Base-by-base conservation (phyloP, 2,329 filamentous ascomycete species). In the Bipolaris cookei region DNA sequence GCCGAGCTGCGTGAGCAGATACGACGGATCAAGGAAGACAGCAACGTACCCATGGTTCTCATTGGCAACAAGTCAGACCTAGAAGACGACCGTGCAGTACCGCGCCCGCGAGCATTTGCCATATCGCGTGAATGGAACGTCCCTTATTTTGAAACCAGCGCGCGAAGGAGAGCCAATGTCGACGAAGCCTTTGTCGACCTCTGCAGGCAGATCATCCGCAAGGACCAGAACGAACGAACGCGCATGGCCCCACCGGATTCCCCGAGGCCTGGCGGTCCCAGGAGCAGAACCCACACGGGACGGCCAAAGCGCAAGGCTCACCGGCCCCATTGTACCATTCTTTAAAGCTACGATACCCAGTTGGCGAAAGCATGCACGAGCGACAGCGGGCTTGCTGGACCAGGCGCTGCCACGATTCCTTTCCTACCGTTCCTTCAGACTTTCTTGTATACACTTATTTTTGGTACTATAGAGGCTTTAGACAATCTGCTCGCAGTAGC, bases 11-110 rank as follows among this genome's bases (percentile, higher is more conserved):
- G 91, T 48, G 91, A 96, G 71, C 91, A 96, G 77, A 96, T 97
- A 62, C 89, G 92, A 59, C 90, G 91, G 58, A 94, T 96, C 78
- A 96, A 96, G 79, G 90, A 93, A 75, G 90, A 94, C 76, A 89
- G 92, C 53, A 89, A 88, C 61, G 86, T 94, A 3, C 91, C 91
- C 20, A 90, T 97, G 73, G 92, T 97, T 47, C 91, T 97, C 60
- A 92, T 96, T 44, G 92, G 92, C 61, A 97, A 96, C 82, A 96
- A 96, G 78, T 90, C 89, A 58, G 92, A 97, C 71, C 83, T 97
- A 41, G 91, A 95, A 77, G 92, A 96, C 73, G 90, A 93, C 74
- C 87, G 92, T 28, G 86, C 85, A 18, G 90, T 97, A 7, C 87
- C 89, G 11, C 86, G 91, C 49, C 88, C 90, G 60, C 88, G 88